A percentile compares a stretch with the other conserved stretches of the same genome.
Evolutionary conservation across 2,329 filamentous ascomycete genomes (phyloP).

Genomic region (Sphaerulina musiva): DNA sequence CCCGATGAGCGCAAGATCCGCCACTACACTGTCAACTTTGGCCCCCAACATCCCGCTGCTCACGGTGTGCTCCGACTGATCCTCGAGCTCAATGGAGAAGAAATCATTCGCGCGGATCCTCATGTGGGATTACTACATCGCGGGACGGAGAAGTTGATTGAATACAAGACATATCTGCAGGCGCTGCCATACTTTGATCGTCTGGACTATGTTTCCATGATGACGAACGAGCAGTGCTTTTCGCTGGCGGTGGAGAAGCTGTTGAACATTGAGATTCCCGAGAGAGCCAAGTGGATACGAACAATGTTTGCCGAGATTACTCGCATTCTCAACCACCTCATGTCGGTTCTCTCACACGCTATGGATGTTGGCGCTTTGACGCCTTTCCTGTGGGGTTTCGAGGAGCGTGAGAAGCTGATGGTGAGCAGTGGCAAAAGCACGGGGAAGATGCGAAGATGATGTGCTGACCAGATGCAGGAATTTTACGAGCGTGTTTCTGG

Average conservation of each 20-base stretch:
- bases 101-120: conserved; percentile 92
- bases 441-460: not conserved
- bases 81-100: conserved; percentile 94
- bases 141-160: conserved; percentile 98
- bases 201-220: conserved; percentile 99
- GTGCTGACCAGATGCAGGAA: conserved; percentile 55
- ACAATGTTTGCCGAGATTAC: conserved; percentile 95
- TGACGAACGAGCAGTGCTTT: conserved; percentile 99
- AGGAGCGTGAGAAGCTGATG: conserved; percentile 99
- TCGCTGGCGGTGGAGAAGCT: conserved; percentile 95
- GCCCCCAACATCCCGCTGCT: conserved; percentile 94
- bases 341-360: conserved; percentile 94
- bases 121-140: conserved; percentile 94
- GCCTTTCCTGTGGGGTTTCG: conserved; percentile 98
- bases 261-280: conserved; percentile 90
- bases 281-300: conserved; percentile 92
- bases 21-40: conserved; percentile 99
- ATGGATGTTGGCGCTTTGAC: conserved; percentile 99
- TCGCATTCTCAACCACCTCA: conserved; percentile 89
- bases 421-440: conserved; percentile 47
- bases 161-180: conserved; percentile 99
- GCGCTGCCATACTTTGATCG: conserved; percentile 98
- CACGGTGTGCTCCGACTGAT: conserved; percentile 97
- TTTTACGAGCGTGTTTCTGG: conserved; percentile 99
- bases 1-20: conserved; percentile 74